Base-by-base conservation (phyloP, 192 early-diverging fungal species). In the Coemansia sp. region DNA sequence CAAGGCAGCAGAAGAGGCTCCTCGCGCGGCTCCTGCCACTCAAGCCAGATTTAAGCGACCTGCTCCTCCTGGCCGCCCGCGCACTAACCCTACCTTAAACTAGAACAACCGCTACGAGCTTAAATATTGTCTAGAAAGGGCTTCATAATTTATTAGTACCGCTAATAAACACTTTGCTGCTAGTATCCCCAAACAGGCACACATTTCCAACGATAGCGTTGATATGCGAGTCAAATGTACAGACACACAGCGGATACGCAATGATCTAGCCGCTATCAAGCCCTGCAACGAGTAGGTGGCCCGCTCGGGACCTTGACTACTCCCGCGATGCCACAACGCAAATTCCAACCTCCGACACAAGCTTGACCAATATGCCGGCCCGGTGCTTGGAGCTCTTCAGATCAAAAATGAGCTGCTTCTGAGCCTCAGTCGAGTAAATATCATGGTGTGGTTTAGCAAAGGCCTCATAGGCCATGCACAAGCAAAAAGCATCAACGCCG, bases 401-500 rank as follows among this genome's bases (percentile, higher is more conserved):
- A 70, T 99, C 97, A 70, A 96, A 99, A 71, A 99, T 99, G 20
- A 99, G 79, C 83, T 99, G 97, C 86, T 96, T 96, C 65, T 97
- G 85, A 74, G 97, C 96, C 79, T 99, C 96, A 65, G 97, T 99
- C 14, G 95, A 97, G 86, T 99, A 97, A 64, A 97, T 97, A 78
- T 99, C 96, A 83, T 99, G 96, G 79, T 97, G 96, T 64, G 96
- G 79, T 84, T 97, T 97, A 70, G 87, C 71, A 79, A 97, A 89
- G 26, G 90, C 86, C 80, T 97, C 97, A 70, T 90, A 87, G 23
- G 90, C 90, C 57, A 99, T 86, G 77, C 94, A 96, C 53, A 95
- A 94, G 82, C 92, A 95, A 73, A 96, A 88, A 14, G 91, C 93
- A 85, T 98, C 96, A 35, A 91, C 94, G 83, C 94, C 94, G 70